Evolutionary conservation across 495 filamentous ascomycete genomes (phyloP), one percentile per base, ranked within the genome.

Genomic region (Penicillium paradoxum): DNA sequence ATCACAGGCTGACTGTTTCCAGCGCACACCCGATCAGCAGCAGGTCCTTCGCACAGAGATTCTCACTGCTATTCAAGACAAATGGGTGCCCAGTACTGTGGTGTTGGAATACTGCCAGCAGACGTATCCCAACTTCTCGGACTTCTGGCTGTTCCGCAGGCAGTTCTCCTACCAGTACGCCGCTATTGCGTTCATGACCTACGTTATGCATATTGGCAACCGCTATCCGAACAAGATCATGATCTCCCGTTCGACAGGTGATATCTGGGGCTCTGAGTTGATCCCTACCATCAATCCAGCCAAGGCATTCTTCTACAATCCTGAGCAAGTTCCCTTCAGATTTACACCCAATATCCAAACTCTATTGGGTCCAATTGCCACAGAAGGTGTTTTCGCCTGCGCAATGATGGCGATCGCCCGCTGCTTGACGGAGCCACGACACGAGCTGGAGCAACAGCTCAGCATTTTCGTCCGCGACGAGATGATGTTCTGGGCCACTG

Each of bases 111-210:
- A 96, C 73, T 97, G 96, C 83, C 84, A 90, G 65, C 76, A 82
- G 52, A 89, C 83, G 8, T 96, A 92, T 70, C 89, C 93, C 48
- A 88, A 88, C 39, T 97, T 87, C 64, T 79, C 88, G 21, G 91
- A 96, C 61, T 96, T 97, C 79, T 97, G 91, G 88, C 83, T 97
- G 34, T 99, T 99, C 87, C 85, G 92, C 38, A 84, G 91, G 43
- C 90, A 95, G 51, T 97, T 97, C 69, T 85, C 89, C 25, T 97
- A 97, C 72, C 93, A 97, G 71, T 84, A 96, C 43, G 91, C 93
- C n/a, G 85, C 91, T 2, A 79, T 97, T 49, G 96, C 91, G 11
- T 99, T 97, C 75, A 95, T 99, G 88, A 99, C 95, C 32, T 97
- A 96, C 65, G 86, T 95, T 54, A 88, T 99, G 74, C 89, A 90